These are phyloP conservation scores for Neurospora sp. DNA, from an alignment of 495 filamentous ascomycete species.

Conservation along the genomic window DNA sequence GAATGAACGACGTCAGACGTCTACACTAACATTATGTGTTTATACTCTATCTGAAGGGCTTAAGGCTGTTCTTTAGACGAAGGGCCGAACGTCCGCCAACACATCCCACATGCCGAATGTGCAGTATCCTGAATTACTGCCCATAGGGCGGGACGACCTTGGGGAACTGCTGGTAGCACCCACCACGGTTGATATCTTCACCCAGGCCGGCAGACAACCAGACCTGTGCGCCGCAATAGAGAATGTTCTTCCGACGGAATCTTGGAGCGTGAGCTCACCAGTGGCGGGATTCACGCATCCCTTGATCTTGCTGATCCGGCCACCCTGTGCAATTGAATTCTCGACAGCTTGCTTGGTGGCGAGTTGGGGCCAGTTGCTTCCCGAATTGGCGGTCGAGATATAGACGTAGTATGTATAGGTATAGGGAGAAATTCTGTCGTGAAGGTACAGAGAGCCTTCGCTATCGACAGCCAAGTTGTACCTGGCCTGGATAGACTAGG, in stretches of 20 bases:
- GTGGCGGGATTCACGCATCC: slow-evolving; percentile 7
- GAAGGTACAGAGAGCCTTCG: slow-evolving; percentile 1
- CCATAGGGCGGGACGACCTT: not conserved
- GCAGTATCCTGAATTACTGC: not conserved
- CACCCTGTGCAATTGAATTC: not conserved
- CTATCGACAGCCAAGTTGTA: slow-evolving; percentile 5
- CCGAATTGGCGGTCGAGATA: not conserved
- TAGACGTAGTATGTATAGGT: slow-evolving; percentile 4
- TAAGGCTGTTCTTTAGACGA: not conserved
- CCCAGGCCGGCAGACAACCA: slow-evolving; percentile 3
- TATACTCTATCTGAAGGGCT: not conserved
- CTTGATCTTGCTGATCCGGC: not conserved
- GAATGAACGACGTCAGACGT: not conserved
- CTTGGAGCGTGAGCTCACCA: slow-evolving; percentile 3
- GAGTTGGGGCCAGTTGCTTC: not conserved
- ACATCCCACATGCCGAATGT: not conserved
- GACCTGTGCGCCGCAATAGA: slow-evolving; percentile 1
- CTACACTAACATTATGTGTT: not conserved
- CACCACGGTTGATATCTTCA: slow-evolving; percentile 1
- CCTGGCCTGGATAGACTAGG: not conserved
- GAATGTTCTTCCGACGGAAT: not conserved
- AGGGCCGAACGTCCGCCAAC: not conserved
- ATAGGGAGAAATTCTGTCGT: slow-evolving; percentile 2
- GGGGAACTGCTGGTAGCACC: not conserved
- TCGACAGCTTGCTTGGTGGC: not conserved